Evolutionary conservation across 179 eudicot species (phyloP), one percentile per base, ranked within the genome.

Genomic region (Beta corolliflora): DNA sequence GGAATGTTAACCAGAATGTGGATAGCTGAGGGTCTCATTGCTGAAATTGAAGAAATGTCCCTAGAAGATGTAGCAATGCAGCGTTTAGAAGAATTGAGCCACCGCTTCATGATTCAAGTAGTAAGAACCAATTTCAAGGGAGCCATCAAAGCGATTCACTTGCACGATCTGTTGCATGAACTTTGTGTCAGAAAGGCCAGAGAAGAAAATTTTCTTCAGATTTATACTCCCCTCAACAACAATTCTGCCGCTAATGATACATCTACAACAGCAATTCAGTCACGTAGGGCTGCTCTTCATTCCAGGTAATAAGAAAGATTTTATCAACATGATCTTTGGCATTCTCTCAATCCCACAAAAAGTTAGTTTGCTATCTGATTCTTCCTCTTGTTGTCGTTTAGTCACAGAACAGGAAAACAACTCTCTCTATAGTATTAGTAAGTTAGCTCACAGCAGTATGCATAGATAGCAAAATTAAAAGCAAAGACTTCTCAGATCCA

Each of bases 131-230:
- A 85, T 54, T 89, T 65, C 45, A 58, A 66, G 59, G 91, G 91
- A 73, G 82, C 88, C 45, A 84, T 81, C 23, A 89, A 90, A 75
- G 77, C 85, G 14, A 60, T 88, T 52, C 83, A 77, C 41, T 65
- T 92, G 72, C 95, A 92, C 46, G 95, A 90, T 68, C 82, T 92
- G 29, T 80, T 92, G 89, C 89, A 90, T 31, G 93, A 92, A 70
- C 82, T 89, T 66, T 75, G 83, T 84, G 59, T 82, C 61, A 65
- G 73, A 23, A 87, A 84, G 69, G 93, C 90, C 46, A 88, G 79
- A 76, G 83, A 82, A 18, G 81, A 71, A 21, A 48, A 69, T 36
- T 85, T 85, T 76, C 75, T 85, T 12, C 68, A 76, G 18, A 12
- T 75, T 7, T 69, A 36, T 84, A 71, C 71, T 85, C 79, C 79